phyloP scores from a whole-genome alignment of 352 stramenopile species.

The Phytophthora lateralis region DNA sequence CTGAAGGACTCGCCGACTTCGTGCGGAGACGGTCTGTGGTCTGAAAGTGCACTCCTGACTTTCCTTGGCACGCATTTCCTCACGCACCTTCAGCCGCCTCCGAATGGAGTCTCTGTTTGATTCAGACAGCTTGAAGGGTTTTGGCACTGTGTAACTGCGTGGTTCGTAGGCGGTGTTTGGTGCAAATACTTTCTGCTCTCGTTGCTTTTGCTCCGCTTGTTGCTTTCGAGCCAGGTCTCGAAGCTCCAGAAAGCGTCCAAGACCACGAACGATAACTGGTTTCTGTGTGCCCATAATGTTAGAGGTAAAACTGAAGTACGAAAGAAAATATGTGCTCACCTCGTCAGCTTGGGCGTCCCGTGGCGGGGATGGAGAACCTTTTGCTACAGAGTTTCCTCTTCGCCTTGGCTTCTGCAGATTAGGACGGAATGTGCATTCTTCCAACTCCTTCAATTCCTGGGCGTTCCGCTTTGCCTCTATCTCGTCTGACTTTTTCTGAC shows the following conservation, averaged over 20 bases:
- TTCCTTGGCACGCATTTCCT: constrained; percentile 63
- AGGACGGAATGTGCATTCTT: constrained; percentile 87
- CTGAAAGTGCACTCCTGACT: constrained; percentile 64
- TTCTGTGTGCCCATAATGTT: constrained; percentile 22
- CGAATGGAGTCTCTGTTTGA: constrained; percentile 60
- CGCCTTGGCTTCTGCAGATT: constrained; percentile 42
- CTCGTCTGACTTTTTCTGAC: constrained; percentile 55
- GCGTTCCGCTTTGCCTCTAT: constrained; percentile 68
- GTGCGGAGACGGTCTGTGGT: constrained; percentile 59
- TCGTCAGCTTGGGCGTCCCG: constrained; percentile 6
- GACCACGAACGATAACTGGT: constrained; percentile 77
- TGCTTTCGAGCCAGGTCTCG: constrained; percentile 73
- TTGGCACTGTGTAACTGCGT: constrained; percentile 75
- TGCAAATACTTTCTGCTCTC: constrained; percentile 68
- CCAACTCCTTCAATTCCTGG: constrained; percentile 62
- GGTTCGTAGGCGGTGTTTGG: constrained; percentile 62
- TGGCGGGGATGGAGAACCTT: constrained; percentile 24
- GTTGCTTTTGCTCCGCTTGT: constrained; percentile 61
- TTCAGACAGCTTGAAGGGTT: constrained; percentile 76
- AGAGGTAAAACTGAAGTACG: neutral
- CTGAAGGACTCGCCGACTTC: constrained; percentile 54
- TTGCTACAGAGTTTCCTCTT: constrained; percentile 16
- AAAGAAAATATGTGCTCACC: constrained; percentile 11
- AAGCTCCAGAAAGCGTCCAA: constrained; percentile 80
- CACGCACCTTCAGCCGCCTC: constrained; percentile 42